Evolutionary conservation across 1,284 basidiomycete genomes (phyloP).

Genomic region (Leucoagaricus sp.): DNA sequence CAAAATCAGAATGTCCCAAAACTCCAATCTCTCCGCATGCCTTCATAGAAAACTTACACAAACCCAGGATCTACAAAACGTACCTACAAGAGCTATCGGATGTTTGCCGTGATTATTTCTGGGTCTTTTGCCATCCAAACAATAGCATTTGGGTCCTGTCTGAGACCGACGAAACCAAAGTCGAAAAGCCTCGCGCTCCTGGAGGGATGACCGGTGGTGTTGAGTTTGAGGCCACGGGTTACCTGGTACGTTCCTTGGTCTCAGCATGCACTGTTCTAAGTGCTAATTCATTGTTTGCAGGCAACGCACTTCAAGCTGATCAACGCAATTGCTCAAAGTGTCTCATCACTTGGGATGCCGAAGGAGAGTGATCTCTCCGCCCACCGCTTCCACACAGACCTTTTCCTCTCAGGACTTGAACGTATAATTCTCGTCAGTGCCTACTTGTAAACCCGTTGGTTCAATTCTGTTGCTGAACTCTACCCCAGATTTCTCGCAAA

Average conservation of each 20-base stretch:
- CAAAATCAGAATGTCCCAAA: conserved; percentile 65
- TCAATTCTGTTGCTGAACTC: no score
- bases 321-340: conserved; percentile 71
- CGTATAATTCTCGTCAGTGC: conserved; percentile 68
- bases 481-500: conserved; percentile 82
- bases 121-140: conserved; percentile 97
- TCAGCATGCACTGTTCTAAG: conserved; percentile 17
- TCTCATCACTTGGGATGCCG: conserved; percentile 63
- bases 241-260: conserved; percentile 66
- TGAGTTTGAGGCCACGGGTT: conserved; percentile 96
- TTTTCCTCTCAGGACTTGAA: conserved; percentile 89
- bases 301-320: conserved; percentile 83
- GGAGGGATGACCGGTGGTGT: conserved; percentile 99
- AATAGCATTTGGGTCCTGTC: conserved; percentile 88
- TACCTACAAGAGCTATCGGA: conserved; percentile 90
- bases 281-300: conserved; percentile 40
- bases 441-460: not conserved
- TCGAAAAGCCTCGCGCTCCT: conserved; percentile 91
- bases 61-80: conserved; percentile 85
- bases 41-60: conserved; percentile 86
- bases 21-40: conserved; percentile 76
- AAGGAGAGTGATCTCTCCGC: conserved; percentile 75
- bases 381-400: conserved; percentile 76
- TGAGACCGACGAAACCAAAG: conserved; percentile 80
- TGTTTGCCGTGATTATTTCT: conserved; percentile 95